Conservation (phyloP, 208 protist species). For the Trypanosoma brucei region DNA sequence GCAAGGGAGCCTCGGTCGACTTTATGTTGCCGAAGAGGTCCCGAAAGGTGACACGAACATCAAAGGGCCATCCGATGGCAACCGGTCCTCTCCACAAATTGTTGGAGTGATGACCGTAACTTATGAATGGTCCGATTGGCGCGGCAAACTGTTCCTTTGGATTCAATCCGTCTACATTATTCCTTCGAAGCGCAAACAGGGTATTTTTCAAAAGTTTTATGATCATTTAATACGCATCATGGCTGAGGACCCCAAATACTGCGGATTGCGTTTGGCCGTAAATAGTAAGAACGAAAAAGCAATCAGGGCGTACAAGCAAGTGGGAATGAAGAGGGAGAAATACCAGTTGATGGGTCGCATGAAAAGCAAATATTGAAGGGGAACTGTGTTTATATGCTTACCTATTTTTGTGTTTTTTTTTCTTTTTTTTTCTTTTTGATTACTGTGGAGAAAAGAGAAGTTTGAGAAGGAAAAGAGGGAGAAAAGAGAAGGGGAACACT, state of each 20-base stretch:
- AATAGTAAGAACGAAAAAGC: slow-evolving; percentile 45
- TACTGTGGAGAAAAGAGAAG: too few relatives aligned
- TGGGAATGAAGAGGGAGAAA: slow-evolving; percentile 65
- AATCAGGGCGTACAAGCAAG: slow-evolving; percentile 30
- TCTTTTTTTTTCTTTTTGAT: background rate
- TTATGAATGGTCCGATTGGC: slow-evolving; percentile 76
- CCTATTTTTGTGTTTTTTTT: slow-evolving; percentile 9
- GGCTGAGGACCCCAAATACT: slow-evolving; percentile 31
- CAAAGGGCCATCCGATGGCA: background rate
- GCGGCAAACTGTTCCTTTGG: slow-evolving; percentile 46
- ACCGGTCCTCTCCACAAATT: slow-evolving; percentile 6
- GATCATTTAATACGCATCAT: slow-evolving; percentile 38
- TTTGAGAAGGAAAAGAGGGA: too few relatives aligned
- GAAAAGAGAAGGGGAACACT: too few relatives aligned
- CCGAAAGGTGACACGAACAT: slow-evolving; percentile 2
- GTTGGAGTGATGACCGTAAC: slow-evolving; percentile 65
- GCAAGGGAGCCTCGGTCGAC: slow-evolving; percentile 28
- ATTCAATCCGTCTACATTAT: slow-evolving; percentile 63
- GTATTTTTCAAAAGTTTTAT: slow-evolving; percentile 46
- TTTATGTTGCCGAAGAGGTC: slow-evolving; percentile 42
- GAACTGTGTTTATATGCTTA: background rate
- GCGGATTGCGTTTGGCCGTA: slow-evolving; percentile 59
- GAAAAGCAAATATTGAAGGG: slow-evolving; percentile 24
- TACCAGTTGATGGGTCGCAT: slow-evolving; percentile 76
- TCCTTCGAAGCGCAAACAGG: slow-evolving; percentile 35